Conservation (phyloP, 78 protist genomes). For the Guillardia theta region DNA sequence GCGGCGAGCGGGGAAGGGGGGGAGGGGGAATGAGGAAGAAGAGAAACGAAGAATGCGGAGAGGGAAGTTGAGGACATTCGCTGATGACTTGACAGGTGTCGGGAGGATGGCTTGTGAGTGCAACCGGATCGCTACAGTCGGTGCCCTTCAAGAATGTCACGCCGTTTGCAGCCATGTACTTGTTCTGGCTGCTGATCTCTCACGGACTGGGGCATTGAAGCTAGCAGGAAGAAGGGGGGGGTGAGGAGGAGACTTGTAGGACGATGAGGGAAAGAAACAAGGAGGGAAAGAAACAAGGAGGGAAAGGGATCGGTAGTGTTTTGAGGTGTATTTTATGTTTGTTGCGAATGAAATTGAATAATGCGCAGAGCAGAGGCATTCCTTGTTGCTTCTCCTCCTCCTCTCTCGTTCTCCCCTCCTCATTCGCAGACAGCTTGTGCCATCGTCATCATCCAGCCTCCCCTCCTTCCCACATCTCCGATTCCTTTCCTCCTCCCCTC, state of each 20-base stretch:
- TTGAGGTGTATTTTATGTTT: neutral
- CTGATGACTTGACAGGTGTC: too few relatives aligned
- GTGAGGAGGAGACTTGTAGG: neutral
- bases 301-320: neutral
- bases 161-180: constrained; percentile 5
- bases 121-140: too few relatives aligned
- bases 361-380: neutral
- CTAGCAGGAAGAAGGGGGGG: neutral
- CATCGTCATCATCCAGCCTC: neutral
- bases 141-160: neutral
- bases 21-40: too few relatives aligned
- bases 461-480: too few relatives aligned
- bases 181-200: neutral
- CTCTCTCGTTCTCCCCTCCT: neutral
- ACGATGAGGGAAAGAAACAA: neutral
- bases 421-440: neutral
- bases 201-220: neutral
- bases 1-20: too few relatives aligned
- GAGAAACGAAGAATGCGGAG: too few relatives aligned
- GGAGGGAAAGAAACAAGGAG: neutral
- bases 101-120: too few relatives aligned
- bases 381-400: neutral
- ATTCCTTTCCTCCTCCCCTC: too few relatives aligned
- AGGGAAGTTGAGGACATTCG: too few relatives aligned
- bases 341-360: neutral